Conservation (phyloP, 169 alveolate species). For the Eimeria praecox region DNA sequence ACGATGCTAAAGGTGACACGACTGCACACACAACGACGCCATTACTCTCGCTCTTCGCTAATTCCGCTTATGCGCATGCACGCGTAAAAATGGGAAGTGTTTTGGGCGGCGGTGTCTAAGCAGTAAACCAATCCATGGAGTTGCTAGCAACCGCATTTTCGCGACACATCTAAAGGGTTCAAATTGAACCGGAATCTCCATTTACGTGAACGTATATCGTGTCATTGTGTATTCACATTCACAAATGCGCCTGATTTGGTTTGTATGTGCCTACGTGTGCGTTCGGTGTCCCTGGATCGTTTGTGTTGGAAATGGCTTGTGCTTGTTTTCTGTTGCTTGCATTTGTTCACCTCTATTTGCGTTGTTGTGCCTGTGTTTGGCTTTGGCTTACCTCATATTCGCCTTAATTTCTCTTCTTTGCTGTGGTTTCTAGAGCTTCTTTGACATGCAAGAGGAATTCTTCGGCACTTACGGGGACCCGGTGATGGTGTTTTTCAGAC, state of each 20-base stretch:
- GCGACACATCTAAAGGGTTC: background rate
- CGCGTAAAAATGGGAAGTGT: background rate
- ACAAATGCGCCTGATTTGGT: background rate
- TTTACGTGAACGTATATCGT: background rate
- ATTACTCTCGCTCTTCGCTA: background rate
- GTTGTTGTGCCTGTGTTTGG: background rate
- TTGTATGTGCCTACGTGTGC: background rate
- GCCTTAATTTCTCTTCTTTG: background rate
- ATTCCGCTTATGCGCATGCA: background rate
- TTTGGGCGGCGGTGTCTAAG: background rate
- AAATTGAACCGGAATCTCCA: background rate
- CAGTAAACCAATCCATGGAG: background rate
- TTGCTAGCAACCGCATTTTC: background rate
- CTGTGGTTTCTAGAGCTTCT: slow-evolving; percentile 41
- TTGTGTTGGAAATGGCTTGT: background rate
- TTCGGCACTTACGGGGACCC: slow-evolving; percentile 78
- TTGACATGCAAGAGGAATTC: slow-evolving; percentile 76
- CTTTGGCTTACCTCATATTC: background rate
- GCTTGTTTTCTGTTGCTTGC: background rate
- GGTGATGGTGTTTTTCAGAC: slow-evolving; percentile 72
- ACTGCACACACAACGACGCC: background rate
- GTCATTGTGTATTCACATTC: background rate
- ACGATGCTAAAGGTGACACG: slow-evolving; percentile 70
- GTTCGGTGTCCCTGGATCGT: background rate
- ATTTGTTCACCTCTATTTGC: background rate